Conservation (phyloP, 139 green algal genomes). For the Microglena sp. region DNA sequence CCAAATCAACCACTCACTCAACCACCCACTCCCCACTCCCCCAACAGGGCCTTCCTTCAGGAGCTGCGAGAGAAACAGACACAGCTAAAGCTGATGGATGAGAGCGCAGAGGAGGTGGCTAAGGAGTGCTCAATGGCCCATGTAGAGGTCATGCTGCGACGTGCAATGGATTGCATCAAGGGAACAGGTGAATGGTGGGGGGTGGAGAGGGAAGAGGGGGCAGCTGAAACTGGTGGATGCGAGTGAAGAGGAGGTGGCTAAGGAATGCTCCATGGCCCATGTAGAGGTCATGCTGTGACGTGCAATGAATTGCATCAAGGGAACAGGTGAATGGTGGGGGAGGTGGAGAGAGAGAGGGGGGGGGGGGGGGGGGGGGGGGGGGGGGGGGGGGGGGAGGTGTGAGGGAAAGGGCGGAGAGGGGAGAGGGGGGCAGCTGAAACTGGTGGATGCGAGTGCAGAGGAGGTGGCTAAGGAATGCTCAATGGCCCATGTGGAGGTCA, state of each 20-base stretch:
- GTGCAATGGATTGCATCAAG: conserved; percentile 61
- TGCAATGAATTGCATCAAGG: conserved; percentile 61
- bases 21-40: neutral
- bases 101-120: conserved; percentile 60
- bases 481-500: conserved; percentile 48
- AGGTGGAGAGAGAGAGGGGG: too few relatives aligned
- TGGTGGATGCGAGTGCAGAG: too few relatives aligned
- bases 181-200: conserved; percentile 29
- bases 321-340: conserved; percentile 30
- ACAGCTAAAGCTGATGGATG: conserved; percentile 69
- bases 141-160: conserved; percentile 54
- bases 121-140: conserved; percentile 34
- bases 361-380: too few relatives aligned
- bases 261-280: conserved; percentile 33
- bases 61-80: conserved; percentile 57
- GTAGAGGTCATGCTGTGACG: conserved; percentile 54
- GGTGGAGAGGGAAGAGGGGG: neutral
- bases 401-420: too few relatives aligned
- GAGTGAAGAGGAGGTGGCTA: too few relatives aligned
- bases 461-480: conserved; percentile 50
- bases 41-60: conserved; percentile 33
- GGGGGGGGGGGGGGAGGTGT: too few relatives aligned
- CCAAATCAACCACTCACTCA: too few relatives aligned
- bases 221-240: too few relatives aligned
- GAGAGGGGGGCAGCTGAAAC: neutral